phyloP scores from a whole-genome alignment of 352 stramenopile species.

The Globisporangium yorkense region DNA sequence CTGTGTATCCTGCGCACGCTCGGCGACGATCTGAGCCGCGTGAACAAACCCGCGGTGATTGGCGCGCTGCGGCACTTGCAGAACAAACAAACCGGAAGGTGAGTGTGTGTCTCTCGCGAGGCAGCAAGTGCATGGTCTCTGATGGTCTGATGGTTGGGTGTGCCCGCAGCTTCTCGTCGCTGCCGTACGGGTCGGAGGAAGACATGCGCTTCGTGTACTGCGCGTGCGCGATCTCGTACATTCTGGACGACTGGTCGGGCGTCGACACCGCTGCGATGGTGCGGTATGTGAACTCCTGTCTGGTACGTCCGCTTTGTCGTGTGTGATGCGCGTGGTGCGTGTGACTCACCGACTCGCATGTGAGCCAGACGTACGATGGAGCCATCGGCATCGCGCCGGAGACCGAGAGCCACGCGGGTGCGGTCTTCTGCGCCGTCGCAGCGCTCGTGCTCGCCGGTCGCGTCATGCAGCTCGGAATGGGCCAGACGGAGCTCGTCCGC shows the following conservation, averaged over 20 bases:
- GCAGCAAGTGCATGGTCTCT: not conserved
- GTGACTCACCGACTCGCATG: not conserved
- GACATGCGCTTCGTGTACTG: constrained; percentile 89
- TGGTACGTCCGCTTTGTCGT: constrained; percentile 34
- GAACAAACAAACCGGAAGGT: constrained; percentile 70
- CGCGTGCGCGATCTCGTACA: constrained; percentile 82
- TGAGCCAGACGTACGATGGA: constrained; percentile 65
- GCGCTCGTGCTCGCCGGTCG: constrained; percentile 63
- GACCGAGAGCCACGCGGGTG: constrained; percentile 70
- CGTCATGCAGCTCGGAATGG: constrained; percentile 60
- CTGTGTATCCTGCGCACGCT: constrained; percentile 83
- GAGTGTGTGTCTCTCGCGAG: not conserved
- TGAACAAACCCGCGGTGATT: constrained; percentile 70
- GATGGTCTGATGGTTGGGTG: not conserved
- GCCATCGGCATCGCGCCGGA: constrained; percentile 65
- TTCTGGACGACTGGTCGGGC: constrained; percentile 83
- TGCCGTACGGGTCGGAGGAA: constrained; percentile 69
- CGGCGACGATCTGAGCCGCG: constrained; percentile 70
- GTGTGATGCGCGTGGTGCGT: not conserved
- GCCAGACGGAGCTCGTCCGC: constrained; percentile 59
- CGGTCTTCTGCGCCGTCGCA: constrained; percentile 66
- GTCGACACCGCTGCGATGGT: constrained; percentile 59
- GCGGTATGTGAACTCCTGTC: constrained; percentile 77
- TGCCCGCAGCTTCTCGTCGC: constrained; percentile 54
- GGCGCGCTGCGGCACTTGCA: constrained; percentile 59